A percentile compares a stretch with the other conserved stretches of the same genome.
Conservation (phyloP, 2,329 filamentous ascomycete genomes). For the Fusarium chuoi region DNA sequence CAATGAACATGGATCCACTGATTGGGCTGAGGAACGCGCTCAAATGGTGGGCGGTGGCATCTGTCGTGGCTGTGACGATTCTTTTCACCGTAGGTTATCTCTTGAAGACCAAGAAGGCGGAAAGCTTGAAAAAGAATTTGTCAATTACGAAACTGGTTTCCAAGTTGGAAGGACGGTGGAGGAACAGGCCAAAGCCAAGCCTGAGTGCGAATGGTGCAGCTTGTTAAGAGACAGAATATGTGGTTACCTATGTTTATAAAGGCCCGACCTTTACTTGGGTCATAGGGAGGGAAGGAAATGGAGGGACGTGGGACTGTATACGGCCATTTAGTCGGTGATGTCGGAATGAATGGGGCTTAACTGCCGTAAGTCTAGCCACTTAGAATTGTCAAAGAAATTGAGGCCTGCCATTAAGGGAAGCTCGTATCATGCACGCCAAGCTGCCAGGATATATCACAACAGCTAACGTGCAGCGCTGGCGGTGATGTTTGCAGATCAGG, state of each 20-base stretch:
- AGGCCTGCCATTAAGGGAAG: neutral
- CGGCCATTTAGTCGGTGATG: neutral
- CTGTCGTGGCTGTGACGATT: neutral
- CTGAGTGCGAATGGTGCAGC: neutral
- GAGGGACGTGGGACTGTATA: neutral
- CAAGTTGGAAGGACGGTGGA: neutral
- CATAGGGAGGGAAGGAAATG: neutral
- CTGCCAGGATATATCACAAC: rapidly evolving
- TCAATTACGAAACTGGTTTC: neutral
- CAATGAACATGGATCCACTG: neutral
- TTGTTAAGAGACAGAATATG: rapidly evolving
- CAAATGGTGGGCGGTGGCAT: neutral
- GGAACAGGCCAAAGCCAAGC: too few species aligned
- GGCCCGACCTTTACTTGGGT: rapidly evolving
- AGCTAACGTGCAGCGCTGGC: neutral
- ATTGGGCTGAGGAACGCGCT: neutral
- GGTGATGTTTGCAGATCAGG: neutral
- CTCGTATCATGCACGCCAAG: neutral
- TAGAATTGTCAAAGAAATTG: neutral
- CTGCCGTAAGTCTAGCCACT: neutral
- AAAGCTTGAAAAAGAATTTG: neutral
- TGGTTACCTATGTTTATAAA: too few species aligned
- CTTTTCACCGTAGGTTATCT: neutral
- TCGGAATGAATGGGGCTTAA: too few species aligned
- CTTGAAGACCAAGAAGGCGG: neutral